These are phyloP conservation scores for Cladophialophora exuberans DNA, from an alignment of 2,329 filamentous ascomycete species.

Conservation along the genomic window DNA sequence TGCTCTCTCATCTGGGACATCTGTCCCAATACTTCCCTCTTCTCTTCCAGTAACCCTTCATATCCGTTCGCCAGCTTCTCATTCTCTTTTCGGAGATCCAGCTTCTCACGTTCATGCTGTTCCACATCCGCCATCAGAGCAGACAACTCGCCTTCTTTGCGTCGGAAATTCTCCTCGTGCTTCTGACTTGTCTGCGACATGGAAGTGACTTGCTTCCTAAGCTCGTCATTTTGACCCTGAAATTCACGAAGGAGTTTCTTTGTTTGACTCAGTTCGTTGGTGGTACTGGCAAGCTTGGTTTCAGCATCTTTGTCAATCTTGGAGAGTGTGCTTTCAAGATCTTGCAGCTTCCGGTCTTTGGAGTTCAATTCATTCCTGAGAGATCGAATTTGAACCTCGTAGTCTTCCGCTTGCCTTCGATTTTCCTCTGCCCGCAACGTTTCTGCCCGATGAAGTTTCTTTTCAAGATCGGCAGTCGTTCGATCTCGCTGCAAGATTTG, in stretches of 20 bases:
- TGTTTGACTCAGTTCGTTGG: slow-evolving; percentile 76
- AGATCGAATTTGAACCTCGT: slow-evolving; percentile 73
- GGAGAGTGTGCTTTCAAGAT: slow-evolving; percentile 81
- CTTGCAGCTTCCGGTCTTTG: slow-evolving; percentile 86
- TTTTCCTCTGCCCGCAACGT: slow-evolving; percentile 26
- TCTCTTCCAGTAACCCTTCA: slow-evolving; percentile 72
- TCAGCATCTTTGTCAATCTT: slow-evolving; percentile 88
- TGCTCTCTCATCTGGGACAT: slow-evolving; percentile 84
- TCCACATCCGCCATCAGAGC: slow-evolving; percentile 83
- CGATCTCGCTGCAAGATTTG: slow-evolving; percentile 30
- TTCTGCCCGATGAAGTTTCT: slow-evolving; percentile 28
- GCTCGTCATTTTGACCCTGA: slow-evolving; percentile 75
- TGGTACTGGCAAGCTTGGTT: slow-evolving; percentile 75
- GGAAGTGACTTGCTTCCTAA: slow-evolving; percentile 83
- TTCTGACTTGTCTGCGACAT: slow-evolving; percentile 89
- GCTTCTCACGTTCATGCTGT: slow-evolving; percentile 79
- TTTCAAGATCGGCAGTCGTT: slow-evolving; percentile 27
- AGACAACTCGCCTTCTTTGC: slow-evolving; percentile 90
- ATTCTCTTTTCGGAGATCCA: slow-evolving; percentile 77
- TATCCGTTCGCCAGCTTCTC: slow-evolving; percentile 72
- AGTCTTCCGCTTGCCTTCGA: slow-evolving; percentile 27
- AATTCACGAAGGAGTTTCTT: slow-evolving; percentile 77
- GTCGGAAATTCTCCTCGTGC: slow-evolving; percentile 89
- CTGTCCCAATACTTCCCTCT: slow-evolving; percentile 86
- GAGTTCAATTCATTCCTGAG: slow-evolving; percentile 85